These are phyloP conservation scores for Xylariaceae sp. DNA, from an alignment of 2,329 filamentous ascomycete species.

Conservation along the genomic window DNA sequence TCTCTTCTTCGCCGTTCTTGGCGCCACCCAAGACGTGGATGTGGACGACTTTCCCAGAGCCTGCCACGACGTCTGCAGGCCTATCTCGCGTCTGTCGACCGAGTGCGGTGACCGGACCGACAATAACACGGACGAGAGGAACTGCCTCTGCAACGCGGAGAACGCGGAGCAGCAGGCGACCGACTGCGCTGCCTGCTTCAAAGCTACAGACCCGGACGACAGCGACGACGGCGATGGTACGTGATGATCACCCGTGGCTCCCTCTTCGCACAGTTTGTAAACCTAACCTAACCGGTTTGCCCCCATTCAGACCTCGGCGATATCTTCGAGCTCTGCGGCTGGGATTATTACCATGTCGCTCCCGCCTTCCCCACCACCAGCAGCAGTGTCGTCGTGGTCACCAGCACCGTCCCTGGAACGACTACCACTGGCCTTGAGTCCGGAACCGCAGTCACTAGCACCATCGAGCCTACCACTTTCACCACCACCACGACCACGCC, in stretches of 20 bases:
- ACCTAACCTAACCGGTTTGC: too few species aligned
- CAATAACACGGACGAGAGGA: conserved; percentile 1
- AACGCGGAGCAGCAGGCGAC: conserved; percentile 5
- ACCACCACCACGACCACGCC: neutral
- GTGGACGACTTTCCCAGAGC: conserved; percentile 5
- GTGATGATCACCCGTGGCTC: neutral
- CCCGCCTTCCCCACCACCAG: neutral
- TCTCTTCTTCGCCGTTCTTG: conserved; percentile 7
- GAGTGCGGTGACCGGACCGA: conserved; percentile 4
- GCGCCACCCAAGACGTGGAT: conserved; percentile 9
- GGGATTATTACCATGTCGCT: neutral
- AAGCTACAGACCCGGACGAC: neutral
- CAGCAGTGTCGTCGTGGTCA: neutral
- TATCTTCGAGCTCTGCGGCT: neutral
- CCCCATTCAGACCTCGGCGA: neutral
- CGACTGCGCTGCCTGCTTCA: conserved; percentile 9
- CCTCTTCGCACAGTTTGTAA: neutral
- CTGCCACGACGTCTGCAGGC: conserved; percentile 8
- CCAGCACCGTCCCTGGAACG: neutral
- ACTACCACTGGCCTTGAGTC: neutral
- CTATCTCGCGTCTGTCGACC: conserved; percentile 3
- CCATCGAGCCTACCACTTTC: neutral
- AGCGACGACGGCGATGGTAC: conserved; percentile 3
- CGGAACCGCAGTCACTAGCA: neutral
- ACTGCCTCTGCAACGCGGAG: conserved; percentile 8